Conservation (phyloP, 176 grass and related monocot species). For the Raddia guianensis region DNA sequence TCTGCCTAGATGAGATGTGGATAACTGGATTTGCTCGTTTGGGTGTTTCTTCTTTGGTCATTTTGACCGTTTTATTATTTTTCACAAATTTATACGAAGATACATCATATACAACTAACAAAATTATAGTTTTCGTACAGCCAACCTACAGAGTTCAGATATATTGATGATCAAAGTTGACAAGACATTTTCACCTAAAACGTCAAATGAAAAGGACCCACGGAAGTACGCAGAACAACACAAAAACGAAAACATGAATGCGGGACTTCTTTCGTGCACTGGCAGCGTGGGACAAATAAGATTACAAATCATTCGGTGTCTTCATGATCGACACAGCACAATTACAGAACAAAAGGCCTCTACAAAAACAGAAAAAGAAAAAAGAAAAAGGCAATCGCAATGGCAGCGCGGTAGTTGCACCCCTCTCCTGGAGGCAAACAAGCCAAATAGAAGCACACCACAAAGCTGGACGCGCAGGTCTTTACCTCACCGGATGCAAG, state of each 20-base stretch:
- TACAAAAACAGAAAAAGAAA: constrained; percentile 15
- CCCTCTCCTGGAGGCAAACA: constrained; percentile 24
- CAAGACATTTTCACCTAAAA: too few species aligned
- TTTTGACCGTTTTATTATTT: too few species aligned
- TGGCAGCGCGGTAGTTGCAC: constrained; percentile 11
- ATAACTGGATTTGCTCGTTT: not conserved
- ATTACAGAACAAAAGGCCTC: constrained; percentile 44
- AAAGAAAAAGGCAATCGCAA: constrained; percentile 29
- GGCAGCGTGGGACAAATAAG: constrained; percentile 5
- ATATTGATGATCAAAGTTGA: too few species aligned
- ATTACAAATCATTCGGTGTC: constrained; percentile 11
- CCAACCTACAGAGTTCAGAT: too few species aligned
- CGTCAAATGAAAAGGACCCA: too few species aligned
- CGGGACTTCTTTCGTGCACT: not conserved
- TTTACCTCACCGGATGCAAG: constrained; percentile 65
- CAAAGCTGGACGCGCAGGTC: not conserved
- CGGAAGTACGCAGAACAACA: too few species aligned
- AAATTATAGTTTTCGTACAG: too few species aligned
- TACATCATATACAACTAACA: too few species aligned
- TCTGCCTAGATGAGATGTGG: not conserved
- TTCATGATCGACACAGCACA: constrained; percentile 33
- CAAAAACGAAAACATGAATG: too few species aligned
- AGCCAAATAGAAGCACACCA: constrained; percentile 11
- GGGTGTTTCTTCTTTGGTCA: too few species aligned
- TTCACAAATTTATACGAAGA: too few species aligned